These are phyloP conservation scores for Clathrospora elynae DNA, from an alignment of 2,329 filamentous ascomycete genomes.

Conservation along the genomic window DNA sequence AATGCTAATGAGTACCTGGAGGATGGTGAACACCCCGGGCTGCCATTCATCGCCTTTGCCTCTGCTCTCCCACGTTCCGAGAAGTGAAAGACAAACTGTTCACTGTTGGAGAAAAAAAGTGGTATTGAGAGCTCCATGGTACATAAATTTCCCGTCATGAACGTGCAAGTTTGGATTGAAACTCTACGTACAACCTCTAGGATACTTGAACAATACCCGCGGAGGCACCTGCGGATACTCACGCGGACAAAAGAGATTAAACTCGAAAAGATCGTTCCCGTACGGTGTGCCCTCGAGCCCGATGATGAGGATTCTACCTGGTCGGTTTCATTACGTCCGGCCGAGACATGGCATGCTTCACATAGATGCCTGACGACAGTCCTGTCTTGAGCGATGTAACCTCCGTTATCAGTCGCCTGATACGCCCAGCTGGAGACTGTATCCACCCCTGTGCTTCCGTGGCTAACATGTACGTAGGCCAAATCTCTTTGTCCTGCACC, in stretches of 20 bases:
- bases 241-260: constrained; percentile 53
- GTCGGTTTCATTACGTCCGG: constrained; percentile 55
- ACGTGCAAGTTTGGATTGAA: constrained; percentile 60
- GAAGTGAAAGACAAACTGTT: constrained; percentile 31
- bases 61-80: constrained; percentile 36
- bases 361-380: constrained; percentile 57
- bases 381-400: constrained; percentile 52
- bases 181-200: constrained; percentile 43
- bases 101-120: background rate
- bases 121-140: background rate
- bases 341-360: constrained; percentile 52
- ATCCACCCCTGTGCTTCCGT: constrained; percentile 5
- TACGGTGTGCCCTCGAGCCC: constrained; percentile 59
- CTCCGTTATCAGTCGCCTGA: constrained; percentile 51
- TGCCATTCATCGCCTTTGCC: constrained; percentile 54
- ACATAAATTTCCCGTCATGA: constrained; percentile 52
- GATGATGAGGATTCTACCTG: constrained; percentile 41
- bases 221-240: constrained; percentile 53
- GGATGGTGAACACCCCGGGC: constrained; percentile 52
- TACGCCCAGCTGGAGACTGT: constrained; percentile 44
- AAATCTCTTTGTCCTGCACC: constrained; percentile 41
- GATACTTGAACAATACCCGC: constrained; percentile 51
- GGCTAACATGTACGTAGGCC: constrained; percentile 38
- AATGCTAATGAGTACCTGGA: constrained; percentile 59
- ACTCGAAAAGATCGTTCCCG: constrained; percentile 59